Percentiles rank a stretch among this genome's conserved stretches.
Evolutionary conservation across 73 alveolate species (phyloP).

Genomic region (Symbiodinium pilosum): DNA sequence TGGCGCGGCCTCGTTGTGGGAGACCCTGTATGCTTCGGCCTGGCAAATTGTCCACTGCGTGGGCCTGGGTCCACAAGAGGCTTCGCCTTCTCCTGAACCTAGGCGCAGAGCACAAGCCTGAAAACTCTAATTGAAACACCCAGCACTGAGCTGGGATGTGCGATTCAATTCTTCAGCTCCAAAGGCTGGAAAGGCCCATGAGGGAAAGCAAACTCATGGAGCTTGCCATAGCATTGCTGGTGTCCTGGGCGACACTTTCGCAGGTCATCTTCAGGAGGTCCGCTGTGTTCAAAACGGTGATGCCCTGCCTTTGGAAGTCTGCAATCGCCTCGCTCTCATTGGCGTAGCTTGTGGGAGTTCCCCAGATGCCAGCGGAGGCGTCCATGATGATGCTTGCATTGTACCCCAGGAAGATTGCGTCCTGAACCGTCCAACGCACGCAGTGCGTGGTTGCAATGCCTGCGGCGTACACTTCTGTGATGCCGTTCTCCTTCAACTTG

Average conservation of each 20-base stretch:
- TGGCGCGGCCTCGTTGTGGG: too few relatives aligned
- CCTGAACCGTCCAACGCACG: constrained; percentile 63
- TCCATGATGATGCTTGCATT: constrained; percentile 1
- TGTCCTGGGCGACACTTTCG: not conserved
- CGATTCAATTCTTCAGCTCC: not conserved
- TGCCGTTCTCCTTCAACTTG: not conserved
- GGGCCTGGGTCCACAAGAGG: too few relatives aligned
- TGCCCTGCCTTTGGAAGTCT: constrained; percentile 29
- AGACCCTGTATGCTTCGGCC: too few relatives aligned
- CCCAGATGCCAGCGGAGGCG: constrained; percentile 58
- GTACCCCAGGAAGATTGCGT: constrained; percentile 18
- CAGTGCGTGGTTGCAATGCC: constrained; percentile 69
- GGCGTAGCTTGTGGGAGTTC: constrained; percentile 45
- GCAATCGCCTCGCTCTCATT: constrained; percentile 43
- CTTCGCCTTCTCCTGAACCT: too few relatives aligned
- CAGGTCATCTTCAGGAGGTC: constrained; percentile 40
- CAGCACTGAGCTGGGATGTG: too few relatives aligned
- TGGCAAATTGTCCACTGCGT: too few relatives aligned
- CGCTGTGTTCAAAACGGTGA: constrained; percentile 46
- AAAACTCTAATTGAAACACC: too few relatives aligned
- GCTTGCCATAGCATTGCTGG: not conserved
- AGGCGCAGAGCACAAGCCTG: too few relatives aligned
- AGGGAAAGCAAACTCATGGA: not conserved
- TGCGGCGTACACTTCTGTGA: constrained; percentile 58
- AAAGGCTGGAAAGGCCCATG: not conserved